Conservation (phyloP, 2,329 filamentous ascomycete genomes). For the Davidsoniella virescens region DNA sequence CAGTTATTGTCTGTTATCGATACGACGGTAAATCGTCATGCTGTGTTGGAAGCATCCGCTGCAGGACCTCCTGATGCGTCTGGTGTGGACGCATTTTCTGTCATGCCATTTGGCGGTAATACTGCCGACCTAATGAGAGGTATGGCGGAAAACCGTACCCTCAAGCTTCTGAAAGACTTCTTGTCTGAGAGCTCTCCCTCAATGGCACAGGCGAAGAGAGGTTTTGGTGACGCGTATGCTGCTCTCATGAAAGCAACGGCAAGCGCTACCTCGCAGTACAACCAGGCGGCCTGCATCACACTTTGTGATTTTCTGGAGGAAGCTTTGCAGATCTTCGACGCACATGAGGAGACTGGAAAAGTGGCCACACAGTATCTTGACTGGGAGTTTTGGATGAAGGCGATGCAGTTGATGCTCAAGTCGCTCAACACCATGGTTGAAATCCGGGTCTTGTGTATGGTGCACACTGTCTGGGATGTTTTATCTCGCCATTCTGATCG, state of each 20-base stretch:
- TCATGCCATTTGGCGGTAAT: slow-evolving; percentile 37
- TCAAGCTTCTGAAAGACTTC: slow-evolving; percentile 69
- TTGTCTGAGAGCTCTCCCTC: slow-evolving; percentile 34
- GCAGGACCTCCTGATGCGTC: slow-evolving; percentile 29
- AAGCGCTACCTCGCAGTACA: slow-evolving; percentile 60
- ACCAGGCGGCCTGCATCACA: slow-evolving; percentile 71
- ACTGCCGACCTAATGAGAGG: slow-evolving; percentile 54
- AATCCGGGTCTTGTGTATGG: slow-evolving; percentile 65
- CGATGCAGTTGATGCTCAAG: slow-evolving; percentile 60
- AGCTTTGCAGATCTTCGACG: slow-evolving; percentile 46
- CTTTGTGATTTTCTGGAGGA: slow-evolving; percentile 88
- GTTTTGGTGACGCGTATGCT: slow-evolving; percentile 64
- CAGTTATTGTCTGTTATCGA: slow-evolving; percentile 69
- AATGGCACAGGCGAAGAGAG: slow-evolving; percentile 34
- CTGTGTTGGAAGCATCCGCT: slow-evolving; percentile 29
- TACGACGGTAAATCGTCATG: slow-evolving; percentile 66
- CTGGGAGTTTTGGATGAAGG: slow-evolving; percentile 74
- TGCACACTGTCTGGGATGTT: slow-evolving; percentile 66
- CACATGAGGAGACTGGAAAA: slow-evolving; percentile 27
- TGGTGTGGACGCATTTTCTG: slow-evolving; percentile 48
- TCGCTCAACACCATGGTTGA: slow-evolving; percentile 85
- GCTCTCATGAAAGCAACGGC: slow-evolving; percentile 57
- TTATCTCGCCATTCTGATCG: slow-evolving; percentile 48
- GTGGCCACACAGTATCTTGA: slow-evolving; percentile 38
- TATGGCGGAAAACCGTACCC: slow-evolving; percentile 78